Conservation (phyloP, 2,329 filamentous ascomycete genomes). For the Sarocladium brachiariae region DNA sequence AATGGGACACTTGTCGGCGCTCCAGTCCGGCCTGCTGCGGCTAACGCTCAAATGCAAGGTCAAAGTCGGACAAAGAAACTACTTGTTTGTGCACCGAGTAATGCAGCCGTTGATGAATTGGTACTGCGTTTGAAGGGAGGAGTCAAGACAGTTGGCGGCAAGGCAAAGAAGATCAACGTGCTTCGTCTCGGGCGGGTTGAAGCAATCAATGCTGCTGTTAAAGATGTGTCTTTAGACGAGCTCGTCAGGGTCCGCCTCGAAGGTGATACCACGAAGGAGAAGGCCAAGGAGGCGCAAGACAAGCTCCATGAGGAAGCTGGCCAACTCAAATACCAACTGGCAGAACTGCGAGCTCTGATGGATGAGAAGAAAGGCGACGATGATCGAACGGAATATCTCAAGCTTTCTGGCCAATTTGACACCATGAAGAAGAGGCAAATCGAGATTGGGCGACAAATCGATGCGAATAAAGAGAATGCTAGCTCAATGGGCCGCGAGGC, state of each 20-base stretch:
- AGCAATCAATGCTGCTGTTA: constrained; percentile 82
- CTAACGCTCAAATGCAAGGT: constrained; percentile 12
- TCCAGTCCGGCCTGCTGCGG: constrained; percentile 22
- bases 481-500: constrained; percentile 75
- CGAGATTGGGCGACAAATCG: constrained; percentile 71
- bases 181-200: constrained; percentile 86
- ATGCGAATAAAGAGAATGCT: constrained; percentile 78
- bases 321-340: constrained; percentile 70
- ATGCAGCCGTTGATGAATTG: constrained; percentile 92
- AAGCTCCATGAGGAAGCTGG: constrained; percentile 57
- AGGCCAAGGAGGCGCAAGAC: constrained; percentile 48
- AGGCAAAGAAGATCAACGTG: constrained; percentile 71
- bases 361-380: constrained; percentile 56
- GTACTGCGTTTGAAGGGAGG: constrained; percentile 88
- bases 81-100: constrained; percentile 95
- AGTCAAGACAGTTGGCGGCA: constrained; percentile 69
- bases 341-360: constrained; percentile 62
- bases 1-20: constrained; percentile 23
- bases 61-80: constrained; percentile 64
- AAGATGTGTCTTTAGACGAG: constrained; percentile 89
- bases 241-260: constrained; percentile 71
- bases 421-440: constrained; percentile 68
- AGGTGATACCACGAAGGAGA: constrained; percentile 50
- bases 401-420: constrained; percentile 70
- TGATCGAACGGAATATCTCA: constrained; percentile 40